Conservation (phyloP, 257 asterid species). For the Lycium barbarum region DNA sequence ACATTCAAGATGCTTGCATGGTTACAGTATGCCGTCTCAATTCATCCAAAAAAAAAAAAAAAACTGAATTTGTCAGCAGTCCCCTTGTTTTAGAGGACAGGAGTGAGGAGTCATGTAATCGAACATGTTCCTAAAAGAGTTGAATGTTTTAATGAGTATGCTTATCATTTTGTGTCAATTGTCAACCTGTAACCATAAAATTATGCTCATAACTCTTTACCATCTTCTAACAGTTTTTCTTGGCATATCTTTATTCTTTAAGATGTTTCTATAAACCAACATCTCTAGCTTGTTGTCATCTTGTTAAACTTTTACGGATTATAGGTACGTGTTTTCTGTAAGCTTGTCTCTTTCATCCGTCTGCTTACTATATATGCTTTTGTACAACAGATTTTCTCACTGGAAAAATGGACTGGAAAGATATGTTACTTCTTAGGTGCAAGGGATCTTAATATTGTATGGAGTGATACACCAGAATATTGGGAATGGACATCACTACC, state of each 20-base stretch:
- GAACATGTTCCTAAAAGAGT: no score
- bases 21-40: no score
- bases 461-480: slow-evolving; percentile 17
- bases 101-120: no score
- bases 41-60: not conserved
- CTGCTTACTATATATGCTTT: not conserved
- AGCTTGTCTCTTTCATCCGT: not conserved
- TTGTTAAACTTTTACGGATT: not conserved
- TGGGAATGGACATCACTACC: slow-evolving; percentile 31
- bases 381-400: slow-evolving; percentile 31
- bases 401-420: slow-evolving; percentile 39
- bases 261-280: not conserved
- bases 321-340: not conserved
- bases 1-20: not conserved
- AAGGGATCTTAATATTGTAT: slow-evolving; percentile 22
- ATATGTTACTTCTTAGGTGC: slow-evolving; percentile 35
- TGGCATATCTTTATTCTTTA: not conserved
- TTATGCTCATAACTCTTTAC: not conserved
- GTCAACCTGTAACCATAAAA: no score
- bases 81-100: no score
- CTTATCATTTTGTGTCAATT: no score
- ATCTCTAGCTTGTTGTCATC: not conserved
- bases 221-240: not conserved
- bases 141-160: no score
- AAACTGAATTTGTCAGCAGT: not conserved